A percentile compares a stretch with the other conserved stretches of the same genome.
phyloP scores from a whole-genome alignment of 345 rosid genomes.

The Cochlearia excelsa region DNA sequence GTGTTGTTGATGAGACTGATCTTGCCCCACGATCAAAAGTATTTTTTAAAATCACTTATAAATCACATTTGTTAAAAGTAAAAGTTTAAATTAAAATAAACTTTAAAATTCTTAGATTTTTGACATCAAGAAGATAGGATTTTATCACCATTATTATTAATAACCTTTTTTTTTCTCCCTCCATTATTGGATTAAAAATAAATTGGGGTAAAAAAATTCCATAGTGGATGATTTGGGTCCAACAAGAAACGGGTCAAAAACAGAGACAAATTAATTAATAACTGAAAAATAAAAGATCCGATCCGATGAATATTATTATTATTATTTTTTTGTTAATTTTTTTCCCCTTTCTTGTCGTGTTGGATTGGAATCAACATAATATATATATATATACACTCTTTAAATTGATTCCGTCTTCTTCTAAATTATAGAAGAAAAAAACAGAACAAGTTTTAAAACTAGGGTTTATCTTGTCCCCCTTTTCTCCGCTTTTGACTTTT shows the following conservation, averaged over 20 bases:
- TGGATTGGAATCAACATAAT: conserved; percentile 14
- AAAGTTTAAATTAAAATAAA: no score
- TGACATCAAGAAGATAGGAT: no score
- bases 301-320: not conserved
- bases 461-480: conserved; percentile 31
- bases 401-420: conserved; percentile 25
- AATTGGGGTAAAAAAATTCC: conserved; percentile 11
- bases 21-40: no score
- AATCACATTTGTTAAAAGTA: no score
- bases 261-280: conserved; percentile 16
- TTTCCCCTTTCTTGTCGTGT: conserved; percentile 20
- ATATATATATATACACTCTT: conserved; percentile 5
- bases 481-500: not conserved
- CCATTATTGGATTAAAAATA: not conserved
- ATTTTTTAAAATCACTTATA: no score
- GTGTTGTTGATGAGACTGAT: no score
- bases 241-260: conserved; percentile 32
- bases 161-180: conserved; percentile 9
- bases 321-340: not conserved
- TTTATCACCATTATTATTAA: no score
- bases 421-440: not conserved
- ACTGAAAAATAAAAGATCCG: conserved; percentile 7
- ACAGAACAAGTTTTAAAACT: conserved; percentile 13
- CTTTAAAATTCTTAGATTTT: no score
- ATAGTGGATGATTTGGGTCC: conserved; percentile 33